Base-by-base conservation (phyloP, 768 basidiomycete genomes). In the Panaeolus cyanescens region DNA sequence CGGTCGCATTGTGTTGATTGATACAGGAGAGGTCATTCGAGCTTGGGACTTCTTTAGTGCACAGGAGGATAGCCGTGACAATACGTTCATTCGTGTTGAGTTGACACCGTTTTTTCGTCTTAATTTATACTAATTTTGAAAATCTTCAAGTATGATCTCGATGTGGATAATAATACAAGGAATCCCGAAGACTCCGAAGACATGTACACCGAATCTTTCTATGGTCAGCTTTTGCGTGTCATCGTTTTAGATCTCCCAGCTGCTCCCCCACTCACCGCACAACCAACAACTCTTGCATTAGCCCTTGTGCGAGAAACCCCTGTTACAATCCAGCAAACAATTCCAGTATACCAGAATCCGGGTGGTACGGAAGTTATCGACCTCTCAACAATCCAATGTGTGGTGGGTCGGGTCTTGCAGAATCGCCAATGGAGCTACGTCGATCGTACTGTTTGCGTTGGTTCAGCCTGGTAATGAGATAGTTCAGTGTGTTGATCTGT, bases 41-140 rank as follows among this genome's bases (percentile, higher is more conserved):
- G 53, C 36, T 12, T 17, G 5, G 1, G 31, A 42, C n/a, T 20
- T 56, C 3, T 20, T 54, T 7, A 55, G 8, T 2, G 12, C 19
- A 12, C n/a, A 54, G 32, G 60, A 59, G 32, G 59, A 59, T 36
- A 50, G 25, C 4, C 42, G 50, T 5, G 59, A 59, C 36, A 53
- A 45, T 25, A 55, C 53, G 1, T 61, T 56, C 45, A 40, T 61
- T 33, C 39, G 39, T 15, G 60, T 61, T 25, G 22, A 34, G 20
- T 12, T 9, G 6, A 22, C 7, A 22, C 25, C 12, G 7, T 31
- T 55, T 55, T 5, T 34, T 34, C 33, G 6, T 6, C 33, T n/a
- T n/a, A 13, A 34, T 6, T 13, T 7, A 34, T 34, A 34, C 33
- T 45, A 2, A 25, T 28, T 10, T 12, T 40, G 5, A 40, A 20